Conservation (phyloP, 75 land plant species). For the Picea sitchensis region DNA sequence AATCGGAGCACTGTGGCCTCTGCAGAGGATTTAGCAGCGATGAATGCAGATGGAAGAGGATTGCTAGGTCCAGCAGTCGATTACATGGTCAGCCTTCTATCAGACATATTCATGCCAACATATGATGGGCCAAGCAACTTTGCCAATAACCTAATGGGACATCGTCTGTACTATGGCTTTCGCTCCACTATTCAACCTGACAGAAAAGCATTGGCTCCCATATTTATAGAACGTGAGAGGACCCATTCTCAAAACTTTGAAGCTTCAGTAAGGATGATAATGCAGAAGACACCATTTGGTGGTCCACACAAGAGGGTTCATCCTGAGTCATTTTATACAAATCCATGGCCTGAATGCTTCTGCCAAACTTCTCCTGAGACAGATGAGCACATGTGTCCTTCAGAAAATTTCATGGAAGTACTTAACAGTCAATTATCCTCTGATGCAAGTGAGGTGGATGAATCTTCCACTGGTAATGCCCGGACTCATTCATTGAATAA, state of each 20-base stretch:
- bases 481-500: background rate
- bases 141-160: constrained; percentile 92
- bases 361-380: constrained; percentile 47
- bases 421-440: constrained; percentile 25
- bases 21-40: constrained; percentile 43
- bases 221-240: constrained; percentile 67
- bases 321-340: constrained; percentile 92
- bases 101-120: constrained; percentile 96
- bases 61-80: constrained; percentile 89
- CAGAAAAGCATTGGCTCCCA: constrained; percentile 83
- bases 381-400: constrained; percentile 50
- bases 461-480: background rate
- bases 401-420: constrained; percentile 36
- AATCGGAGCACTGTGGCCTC: constrained; percentile 62
- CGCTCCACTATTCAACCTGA: constrained; percentile 77
- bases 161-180: constrained; percentile 90
- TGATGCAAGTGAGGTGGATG: constrained; percentile 9
- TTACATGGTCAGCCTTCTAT: constrained; percentile 94
- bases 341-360: constrained; percentile 99
- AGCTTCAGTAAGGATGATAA: constrained; percentile 54
- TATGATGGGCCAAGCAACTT: constrained; percentile 99
- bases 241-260: constrained; percentile 55
- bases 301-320: constrained; percentile 65
- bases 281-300: constrained; percentile 55
- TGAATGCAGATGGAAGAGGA: constrained; percentile 55